Conservation (phyloP, 2,329 filamentous ascomycete genomes). For the Aspergillus proliferans region DNA sequence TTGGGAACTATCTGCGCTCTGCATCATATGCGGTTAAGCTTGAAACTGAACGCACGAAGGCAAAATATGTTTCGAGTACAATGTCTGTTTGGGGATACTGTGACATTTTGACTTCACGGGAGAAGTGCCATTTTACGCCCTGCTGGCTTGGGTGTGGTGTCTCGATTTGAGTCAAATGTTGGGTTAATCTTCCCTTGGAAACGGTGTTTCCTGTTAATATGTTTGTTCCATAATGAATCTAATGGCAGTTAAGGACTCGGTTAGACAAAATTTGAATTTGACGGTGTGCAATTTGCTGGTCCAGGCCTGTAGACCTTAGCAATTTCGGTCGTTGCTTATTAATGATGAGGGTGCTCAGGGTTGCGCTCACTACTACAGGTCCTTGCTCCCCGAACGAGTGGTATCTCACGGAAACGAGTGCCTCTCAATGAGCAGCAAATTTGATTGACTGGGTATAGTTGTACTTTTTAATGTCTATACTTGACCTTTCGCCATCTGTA, state of each 20-base stretch:
- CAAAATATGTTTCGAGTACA: slow-evolving; percentile 10
- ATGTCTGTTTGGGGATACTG: slow-evolving; percentile 15
- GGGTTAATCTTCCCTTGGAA: slow-evolving; percentile 17
- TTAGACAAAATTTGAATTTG: not conserved
- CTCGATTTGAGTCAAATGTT: slow-evolving; percentile 21
- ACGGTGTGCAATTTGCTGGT: not conserved
- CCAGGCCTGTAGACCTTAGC: not conserved
- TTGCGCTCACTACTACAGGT: too few species aligned
- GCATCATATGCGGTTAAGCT: not conserved
- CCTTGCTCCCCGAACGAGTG: too few species aligned
- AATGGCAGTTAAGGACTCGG: not conserved
- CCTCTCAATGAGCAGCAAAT: too few species aligned
- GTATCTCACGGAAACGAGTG: too few species aligned
- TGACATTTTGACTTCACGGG: slow-evolving; percentile 12
- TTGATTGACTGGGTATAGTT: too few species aligned
- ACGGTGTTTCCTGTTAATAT: slow-evolving; percentile 5
- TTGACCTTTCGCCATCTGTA: too few species aligned
- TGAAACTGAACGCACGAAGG: not conserved
- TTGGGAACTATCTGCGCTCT: not conserved
- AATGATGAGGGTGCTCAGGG: not conserved
- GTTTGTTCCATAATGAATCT: not conserved
- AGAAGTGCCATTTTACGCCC: slow-evolving; percentile 15
- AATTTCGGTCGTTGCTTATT: not conserved
- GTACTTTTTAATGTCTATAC: too few species aligned
- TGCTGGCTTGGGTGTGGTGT: slow-evolving; percentile 20